These are phyloP conservation scores for Carpinus fangiana DNA, from an alignment of 306 rosid genomes.

Conservation along the genomic window DNA sequence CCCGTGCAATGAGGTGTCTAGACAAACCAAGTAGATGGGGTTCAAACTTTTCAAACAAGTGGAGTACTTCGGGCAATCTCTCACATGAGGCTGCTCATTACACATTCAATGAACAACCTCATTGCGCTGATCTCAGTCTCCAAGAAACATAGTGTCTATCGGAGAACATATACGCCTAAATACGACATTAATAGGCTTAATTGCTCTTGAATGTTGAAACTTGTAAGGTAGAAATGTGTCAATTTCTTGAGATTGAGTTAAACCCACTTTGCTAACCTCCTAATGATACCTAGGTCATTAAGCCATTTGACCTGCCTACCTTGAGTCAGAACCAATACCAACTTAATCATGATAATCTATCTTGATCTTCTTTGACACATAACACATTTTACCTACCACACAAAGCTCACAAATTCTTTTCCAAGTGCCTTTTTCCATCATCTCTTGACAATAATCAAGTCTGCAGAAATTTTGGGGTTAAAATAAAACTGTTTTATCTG, in stretches of 20 bases:
- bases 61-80: too few species aligned
- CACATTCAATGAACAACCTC: too few species aligned
- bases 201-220: not conserved
- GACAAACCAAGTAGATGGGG: too few species aligned
- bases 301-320: conserved; percentile 26
- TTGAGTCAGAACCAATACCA: conserved; percentile 7
- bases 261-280: conserved; percentile 17
- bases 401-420: not conserved
- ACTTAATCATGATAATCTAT: conserved; percentile 1
- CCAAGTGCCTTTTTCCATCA: not conserved
- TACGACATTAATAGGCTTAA: not conserved
- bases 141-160: too few species aligned
- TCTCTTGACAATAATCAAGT: not conserved
- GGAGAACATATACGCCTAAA: too few species aligned
- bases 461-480: not conserved
- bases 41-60: too few species aligned
- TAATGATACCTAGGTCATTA: conserved; percentile 1
- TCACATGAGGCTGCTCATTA: too few species aligned
- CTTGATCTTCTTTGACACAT: not conserved
- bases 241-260: conserved; percentile 16
- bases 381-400: not conserved
- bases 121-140: too few species aligned
- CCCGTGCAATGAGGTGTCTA: too few species aligned
- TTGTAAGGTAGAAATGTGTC: conserved; percentile 14
- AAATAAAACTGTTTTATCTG: not conserved